Evolutionary conservation across 2,329 filamentous ascomycete genomes (phyloP).

Genomic region (Lizonia empirigonia): DNA sequence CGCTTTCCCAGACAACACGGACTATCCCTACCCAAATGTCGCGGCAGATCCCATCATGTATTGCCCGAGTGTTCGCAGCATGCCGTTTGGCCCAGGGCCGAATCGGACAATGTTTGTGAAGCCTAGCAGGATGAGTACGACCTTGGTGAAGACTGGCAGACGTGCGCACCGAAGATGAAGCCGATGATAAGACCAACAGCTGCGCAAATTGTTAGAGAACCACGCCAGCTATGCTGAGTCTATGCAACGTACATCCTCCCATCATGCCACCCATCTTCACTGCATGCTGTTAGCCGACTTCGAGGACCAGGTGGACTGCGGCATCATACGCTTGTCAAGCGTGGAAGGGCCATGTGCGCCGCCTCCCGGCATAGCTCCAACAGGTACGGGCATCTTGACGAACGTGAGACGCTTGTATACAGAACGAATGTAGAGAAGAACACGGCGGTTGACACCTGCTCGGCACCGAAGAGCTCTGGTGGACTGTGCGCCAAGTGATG

Average conservation of each 20-base stretch:
- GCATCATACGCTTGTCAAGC: slow-evolving; percentile 69
- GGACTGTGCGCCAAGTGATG: slow-evolving; percentile 18
- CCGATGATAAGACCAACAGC: slow-evolving; percentile 96
- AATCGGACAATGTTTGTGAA: slow-evolving; percentile 95
- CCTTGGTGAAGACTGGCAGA: neutral
- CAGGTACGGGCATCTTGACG: slow-evolving; percentile 62
- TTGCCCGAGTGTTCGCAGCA: slow-evolving; percentile 92
- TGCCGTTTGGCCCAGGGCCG: slow-evolving; percentile 88
- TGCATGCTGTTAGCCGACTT: slow-evolving; percentile 52
- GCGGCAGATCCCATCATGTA: slow-evolving; percentile 96
- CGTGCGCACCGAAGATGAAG: slow-evolving; percentile 84
- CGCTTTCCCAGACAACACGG: neutral
- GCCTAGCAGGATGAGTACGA: slow-evolving; percentile 59
- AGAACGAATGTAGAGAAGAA: slow-evolving; percentile 24
- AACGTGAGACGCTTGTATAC: slow-evolving; percentile 2
- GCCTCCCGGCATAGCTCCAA: slow-evolving; percentile 50
- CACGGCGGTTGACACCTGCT: slow-evolving; percentile 18
- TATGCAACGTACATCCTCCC: slow-evolving; percentile 81
- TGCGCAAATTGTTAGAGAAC: slow-evolving; percentile 50
- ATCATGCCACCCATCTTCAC: slow-evolving; percentile 99
- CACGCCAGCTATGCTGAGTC: neutral
- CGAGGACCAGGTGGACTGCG: slow-evolving; percentile 15
- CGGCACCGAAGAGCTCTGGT: slow-evolving; percentile 12
- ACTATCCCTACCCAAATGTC: slow-evolving; percentile 80
- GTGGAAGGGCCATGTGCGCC: slow-evolving; percentile 64